A percentile compares a stretch with the other conserved stretches of the same genome.
Conservation (phyloP, 2,329 filamentous ascomycete species). For the Daldinia sp. region DNA sequence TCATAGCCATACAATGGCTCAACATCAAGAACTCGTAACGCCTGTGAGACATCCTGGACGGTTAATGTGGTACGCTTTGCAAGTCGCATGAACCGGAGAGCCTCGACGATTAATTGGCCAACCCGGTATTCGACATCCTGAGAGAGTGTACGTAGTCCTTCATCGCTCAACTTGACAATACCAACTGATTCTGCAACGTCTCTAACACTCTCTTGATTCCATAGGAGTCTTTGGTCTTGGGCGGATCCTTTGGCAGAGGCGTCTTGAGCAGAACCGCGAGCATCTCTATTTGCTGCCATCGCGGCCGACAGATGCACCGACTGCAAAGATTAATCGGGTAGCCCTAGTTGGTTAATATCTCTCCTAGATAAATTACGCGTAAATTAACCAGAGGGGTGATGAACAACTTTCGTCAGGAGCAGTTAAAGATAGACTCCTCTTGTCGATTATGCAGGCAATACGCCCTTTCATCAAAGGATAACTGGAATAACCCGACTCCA, state of each 20-base stretch:
- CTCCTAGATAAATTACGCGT: too few relatives aligned
- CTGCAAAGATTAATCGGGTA: not conserved
- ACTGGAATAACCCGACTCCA: too few relatives aligned
- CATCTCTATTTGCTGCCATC: slow-evolving; percentile 40
- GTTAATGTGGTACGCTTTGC: slow-evolving; percentile 85
- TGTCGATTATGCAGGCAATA: too few relatives aligned
- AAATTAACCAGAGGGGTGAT: not conserved
- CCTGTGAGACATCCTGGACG: slow-evolving; percentile 88
- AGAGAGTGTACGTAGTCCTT: slow-evolving; percentile 85
- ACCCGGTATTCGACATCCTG: slow-evolving; percentile 97
- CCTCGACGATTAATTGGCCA: slow-evolving; percentile 91
- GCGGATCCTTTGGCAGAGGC: slow-evolving; percentile 29
- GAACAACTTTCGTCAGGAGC: not conserved
- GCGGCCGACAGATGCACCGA: not conserved
- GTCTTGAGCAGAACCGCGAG: slow-evolving; percentile 40
- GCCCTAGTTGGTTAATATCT: not conserved
- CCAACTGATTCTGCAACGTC: slow-evolving; percentile 97
- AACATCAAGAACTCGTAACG: slow-evolving; percentile 85
- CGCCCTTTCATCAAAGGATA: too few relatives aligned
- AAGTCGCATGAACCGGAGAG: slow-evolving; percentile 95
- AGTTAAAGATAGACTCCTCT: not conserved
- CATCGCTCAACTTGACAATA: slow-evolving; percentile 80
- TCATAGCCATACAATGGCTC: slow-evolving; percentile 98
- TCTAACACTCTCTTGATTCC: slow-evolving; percentile 95
- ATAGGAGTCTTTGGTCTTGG: slow-evolving; percentile 65